phyloP scores from a whole-genome alignment of 495 filamentous ascomycete genomes.

The Annulohypoxylon bovei region DNA sequence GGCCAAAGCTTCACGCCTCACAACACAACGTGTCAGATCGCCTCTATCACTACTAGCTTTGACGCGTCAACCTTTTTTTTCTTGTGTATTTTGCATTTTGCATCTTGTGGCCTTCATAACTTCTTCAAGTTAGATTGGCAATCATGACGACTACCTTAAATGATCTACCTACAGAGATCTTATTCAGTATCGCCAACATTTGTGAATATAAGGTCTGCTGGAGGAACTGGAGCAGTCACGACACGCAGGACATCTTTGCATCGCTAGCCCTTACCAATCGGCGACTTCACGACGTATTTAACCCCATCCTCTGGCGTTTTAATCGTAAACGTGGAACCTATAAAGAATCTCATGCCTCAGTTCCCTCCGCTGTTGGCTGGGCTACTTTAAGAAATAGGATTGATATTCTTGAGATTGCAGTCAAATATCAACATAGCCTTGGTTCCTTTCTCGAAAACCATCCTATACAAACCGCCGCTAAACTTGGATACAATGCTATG shows the following conservation, averaged over 20 bases:
- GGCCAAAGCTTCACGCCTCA: neutral
- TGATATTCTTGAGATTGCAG: slow-evolving; percentile 30
- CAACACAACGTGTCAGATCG: neutral
- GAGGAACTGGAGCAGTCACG: too few species aligned
- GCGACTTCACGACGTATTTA: slow-evolving; percentile 18
- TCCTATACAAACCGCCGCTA: neutral
- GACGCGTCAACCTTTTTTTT: neutral
- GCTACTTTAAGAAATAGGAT: slow-evolving; percentile 7
- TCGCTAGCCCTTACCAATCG: slow-evolving; percentile 21
- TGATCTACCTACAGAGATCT: slow-evolving; percentile 4
- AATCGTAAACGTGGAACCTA: neutral
- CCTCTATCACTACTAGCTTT: neutral
- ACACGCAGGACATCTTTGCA: neutral
- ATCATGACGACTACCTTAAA: neutral
- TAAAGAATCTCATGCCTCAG: neutral
- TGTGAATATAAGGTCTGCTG: neutral
- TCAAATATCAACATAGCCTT: neutral
- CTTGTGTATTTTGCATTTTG: neutral
- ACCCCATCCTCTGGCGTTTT: slow-evolving; percentile 15
- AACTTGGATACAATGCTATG: neutral
- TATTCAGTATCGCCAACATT: neutral
- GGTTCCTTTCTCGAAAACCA: neutral
- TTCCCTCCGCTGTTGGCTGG: neutral
- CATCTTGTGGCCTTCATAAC: neutral
- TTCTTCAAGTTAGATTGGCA: neutral